These are phyloP conservation scores for Chlorella variabilis DNA, from an alignment of 163 green algal species.

Conservation along the genomic window DNA sequence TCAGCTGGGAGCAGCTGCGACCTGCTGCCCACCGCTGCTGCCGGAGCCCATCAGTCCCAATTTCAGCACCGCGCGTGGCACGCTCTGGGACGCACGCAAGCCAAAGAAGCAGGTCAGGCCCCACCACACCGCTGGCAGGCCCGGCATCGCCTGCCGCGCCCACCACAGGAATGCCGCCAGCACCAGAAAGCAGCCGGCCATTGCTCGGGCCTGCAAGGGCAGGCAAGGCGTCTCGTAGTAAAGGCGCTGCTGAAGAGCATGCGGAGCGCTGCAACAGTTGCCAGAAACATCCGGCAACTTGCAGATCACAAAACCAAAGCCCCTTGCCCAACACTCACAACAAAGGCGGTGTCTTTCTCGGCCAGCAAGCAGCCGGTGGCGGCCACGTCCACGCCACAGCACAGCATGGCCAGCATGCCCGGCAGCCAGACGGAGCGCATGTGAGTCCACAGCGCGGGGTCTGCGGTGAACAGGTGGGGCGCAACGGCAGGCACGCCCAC, in stretches of 20 bases:
- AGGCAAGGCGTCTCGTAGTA: neutral
- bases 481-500: slow-evolving; percentile 45
- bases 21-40: neutral
- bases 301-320: too few species aligned
- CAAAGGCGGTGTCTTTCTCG: slow-evolving; percentile 37
- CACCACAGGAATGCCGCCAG: slow-evolving; percentile 59
- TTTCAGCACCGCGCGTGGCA: slow-evolving; percentile 39
- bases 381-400: slow-evolving; percentile 52
- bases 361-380: slow-evolving; percentile 59
- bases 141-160: slow-evolving; percentile 27
- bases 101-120: slow-evolving; percentile 77
- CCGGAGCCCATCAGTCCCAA: slow-evolving; percentile 10
- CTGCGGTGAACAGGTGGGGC: slow-evolving; percentile 60
- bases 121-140: slow-evolving; percentile 70
- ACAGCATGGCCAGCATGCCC: slow-evolving; percentile 45
- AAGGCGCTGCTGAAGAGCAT: neutral
- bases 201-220: slow-evolving; percentile 48
- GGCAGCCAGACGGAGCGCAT: slow-evolving; percentile 53
- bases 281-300: too few species aligned
- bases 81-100: slow-evolving; percentile 61
- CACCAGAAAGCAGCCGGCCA: slow-evolving; percentile 57
- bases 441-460: slow-evolving; percentile 59
- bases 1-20: neutral
- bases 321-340: neutral
- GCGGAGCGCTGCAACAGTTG: too few species aligned